phyloP scores from a whole-genome alignment of 345 rosid genomes.

The Euclidium syriacum region DNA sequence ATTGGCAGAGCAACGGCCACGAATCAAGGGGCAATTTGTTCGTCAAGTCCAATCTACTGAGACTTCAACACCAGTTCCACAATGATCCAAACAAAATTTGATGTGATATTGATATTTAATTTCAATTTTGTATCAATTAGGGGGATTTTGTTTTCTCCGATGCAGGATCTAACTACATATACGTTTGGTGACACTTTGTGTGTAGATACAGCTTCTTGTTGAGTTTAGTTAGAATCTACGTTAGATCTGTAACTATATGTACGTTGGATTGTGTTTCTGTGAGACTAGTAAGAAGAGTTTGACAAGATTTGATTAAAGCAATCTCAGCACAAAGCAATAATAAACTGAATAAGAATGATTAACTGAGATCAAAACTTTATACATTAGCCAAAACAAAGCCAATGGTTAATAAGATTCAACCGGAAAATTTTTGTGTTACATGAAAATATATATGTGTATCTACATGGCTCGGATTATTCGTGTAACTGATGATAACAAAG shows the following conservation, averaged over 20 bases:
- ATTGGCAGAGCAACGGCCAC: conserved; percentile 64
- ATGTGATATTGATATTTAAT: not conserved
- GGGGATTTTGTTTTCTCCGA: not conserved
- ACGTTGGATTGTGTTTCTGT: not conserved
- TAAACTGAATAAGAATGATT: not conserved
- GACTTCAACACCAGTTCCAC: conserved; percentile 19
- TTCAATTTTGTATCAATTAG: conserved; percentile 11
- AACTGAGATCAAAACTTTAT: conserved; percentile 5
- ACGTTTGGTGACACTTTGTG: not conserved
- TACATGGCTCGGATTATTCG: conserved; percentile 1
- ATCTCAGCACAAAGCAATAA: not conserved
- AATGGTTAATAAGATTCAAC: not conserved
- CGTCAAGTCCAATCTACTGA: conserved; percentile 34
- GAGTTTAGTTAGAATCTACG: conserved; percentile 15
- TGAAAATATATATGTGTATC: not conserved
- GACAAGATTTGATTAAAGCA: not conserved
- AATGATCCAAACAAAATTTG: conserved; percentile 10
- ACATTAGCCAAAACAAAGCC: not conserved
- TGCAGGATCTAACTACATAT: conserved; percentile 4
- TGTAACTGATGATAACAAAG: not conserved
- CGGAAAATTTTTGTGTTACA: not conserved
- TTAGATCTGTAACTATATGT: not conserved
- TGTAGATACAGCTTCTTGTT: conserved; percentile 8
- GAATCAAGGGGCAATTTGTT: conserved; percentile 66
- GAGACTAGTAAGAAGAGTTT: not conserved